phyloP scores from a whole-genome alignment of 768 basidiomycete species.

The Mycena capillaripes region DNA sequence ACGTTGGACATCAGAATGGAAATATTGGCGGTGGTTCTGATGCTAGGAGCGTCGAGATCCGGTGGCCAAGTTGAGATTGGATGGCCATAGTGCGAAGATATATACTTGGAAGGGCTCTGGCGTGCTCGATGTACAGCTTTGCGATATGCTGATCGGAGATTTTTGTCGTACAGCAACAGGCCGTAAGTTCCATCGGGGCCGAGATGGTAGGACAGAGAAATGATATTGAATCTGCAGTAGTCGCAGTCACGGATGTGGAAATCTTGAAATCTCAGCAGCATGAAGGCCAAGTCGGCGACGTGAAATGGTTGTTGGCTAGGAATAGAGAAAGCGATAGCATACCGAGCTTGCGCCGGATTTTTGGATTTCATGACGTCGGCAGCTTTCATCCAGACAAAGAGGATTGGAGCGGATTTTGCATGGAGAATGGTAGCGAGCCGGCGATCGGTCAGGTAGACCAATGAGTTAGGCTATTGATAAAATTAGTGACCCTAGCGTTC shows the following conservation, averaged over 20 bases:
- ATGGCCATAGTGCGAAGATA: background rate
- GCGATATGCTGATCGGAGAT: background rate
- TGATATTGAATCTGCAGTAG: slow-evolving; percentile 3
- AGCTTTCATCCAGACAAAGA: slow-evolving; percentile 10
- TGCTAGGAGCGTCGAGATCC: background rate
- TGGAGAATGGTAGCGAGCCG: background rate
- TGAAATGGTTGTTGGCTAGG: slow-evolving; percentile 1
- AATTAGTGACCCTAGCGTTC: background rate
- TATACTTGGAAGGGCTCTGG: background rate
- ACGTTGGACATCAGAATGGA: background rate
- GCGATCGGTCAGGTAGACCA: background rate
- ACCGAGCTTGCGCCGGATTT: background rate
- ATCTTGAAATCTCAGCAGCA: slow-evolving; percentile 19
- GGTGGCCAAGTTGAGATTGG: slow-evolving; percentile 19
- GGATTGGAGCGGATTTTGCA: background rate
- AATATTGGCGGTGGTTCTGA: background rate
- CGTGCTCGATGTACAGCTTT: background rate
- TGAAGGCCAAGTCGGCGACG: slow-evolving; percentile 9
- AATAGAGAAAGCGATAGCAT: slow-evolving; percentile 9
- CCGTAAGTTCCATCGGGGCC: background rate
- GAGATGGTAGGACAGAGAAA: slow-evolving; percentile 18
- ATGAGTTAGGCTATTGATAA: slow-evolving; percentile 1
- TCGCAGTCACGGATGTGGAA: slow-evolving; percentile 19
- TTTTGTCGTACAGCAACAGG: slow-evolving; percentile 8
- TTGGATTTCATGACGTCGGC: background rate